These are phyloP conservation scores for Nicotiana tabacum DNA, from an alignment of 257 asterid genomes.

Conservation along the genomic window DNA sequence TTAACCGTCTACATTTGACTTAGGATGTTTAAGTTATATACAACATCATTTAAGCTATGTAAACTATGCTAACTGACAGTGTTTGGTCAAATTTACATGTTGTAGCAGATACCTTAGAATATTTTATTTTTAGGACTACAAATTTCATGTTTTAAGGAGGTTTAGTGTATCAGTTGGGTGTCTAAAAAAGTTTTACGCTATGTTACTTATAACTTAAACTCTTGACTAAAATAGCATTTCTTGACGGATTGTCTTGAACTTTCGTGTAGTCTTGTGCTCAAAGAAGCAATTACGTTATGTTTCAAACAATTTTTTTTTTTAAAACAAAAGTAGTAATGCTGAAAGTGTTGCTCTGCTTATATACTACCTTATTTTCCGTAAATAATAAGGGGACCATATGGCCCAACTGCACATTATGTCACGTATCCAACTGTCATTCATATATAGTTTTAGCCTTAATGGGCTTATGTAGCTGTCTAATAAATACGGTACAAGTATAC, in stretches of 20 bases:
- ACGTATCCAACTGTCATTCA: neutral
- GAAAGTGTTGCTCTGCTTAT: neutral
- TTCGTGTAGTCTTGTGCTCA: neutral
- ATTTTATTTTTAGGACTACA: too few relatives aligned
- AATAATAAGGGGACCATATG: neutral
- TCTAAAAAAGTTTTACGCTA: too few relatives aligned
- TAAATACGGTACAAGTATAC: neutral
- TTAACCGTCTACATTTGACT: neutral
- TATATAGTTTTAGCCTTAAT: neutral
- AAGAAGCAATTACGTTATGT: neutral
- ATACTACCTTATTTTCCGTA: too few relatives aligned
- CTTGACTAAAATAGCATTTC: neutral
- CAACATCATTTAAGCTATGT: too few relatives aligned
- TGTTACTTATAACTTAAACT: too few relatives aligned
- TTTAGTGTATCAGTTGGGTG: too few relatives aligned
- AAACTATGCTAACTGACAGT: too few relatives aligned
- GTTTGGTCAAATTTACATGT: too few relatives aligned
- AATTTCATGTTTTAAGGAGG: too few relatives aligned
- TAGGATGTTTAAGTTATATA: too few relatives aligned
- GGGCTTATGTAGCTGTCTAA: neutral
- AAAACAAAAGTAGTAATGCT: neutral
- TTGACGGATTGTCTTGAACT: neutral
- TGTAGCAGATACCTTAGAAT: too few relatives aligned
- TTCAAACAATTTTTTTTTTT: neutral
- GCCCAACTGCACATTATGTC: neutral